Base-by-base conservation (phyloP, 805 yeast genomes). In the Candida tammaniensis region DNA sequence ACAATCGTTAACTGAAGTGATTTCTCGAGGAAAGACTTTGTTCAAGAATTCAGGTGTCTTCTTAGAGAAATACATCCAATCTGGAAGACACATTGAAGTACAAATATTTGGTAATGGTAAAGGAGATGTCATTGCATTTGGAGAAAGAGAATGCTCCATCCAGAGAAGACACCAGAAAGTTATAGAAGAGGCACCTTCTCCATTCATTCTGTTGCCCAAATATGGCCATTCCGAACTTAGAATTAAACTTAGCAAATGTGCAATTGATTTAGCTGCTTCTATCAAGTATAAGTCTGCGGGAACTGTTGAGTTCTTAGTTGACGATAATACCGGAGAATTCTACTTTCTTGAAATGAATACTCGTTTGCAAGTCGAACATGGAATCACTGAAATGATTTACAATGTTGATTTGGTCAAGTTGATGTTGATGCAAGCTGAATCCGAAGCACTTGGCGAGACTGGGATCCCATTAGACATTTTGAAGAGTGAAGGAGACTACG, bases 1-100 rank as follows among this genome's bases (percentile, higher is more conserved):
- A 59, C 66, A 81, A 40, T 93, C 88, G 5, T 91, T 86, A 61
- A 82, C 76, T 49, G 82, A 95, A 10, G 97, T 93, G 26, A 82
- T 86, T 54, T 96, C 88, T 59, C 95, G 88, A 62, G 98, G 97
- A 46, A 72, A 79, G 55, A 76, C 94, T 0, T 89, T 86, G 56
- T 91, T 91, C 54, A 95, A 95, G 43, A 96, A 91, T 61, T 66
- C 95, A 4, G 97, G 97, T 48, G 98, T 91, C n/a, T 91, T 91
- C 57, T 64, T 91, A 53, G 98, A 91, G 64, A 74, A 95, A 52
- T 91, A 87, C 55, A 95, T 93, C 31, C 96, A 88, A 56, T 78
- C 88, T 47, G 91, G 98, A 8, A 77, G 98, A 56, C 98, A 91
- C 57, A 96, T 91, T 41, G 98, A 91, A 62, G 82, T 93, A 44